Conservation (phyloP, 2,329 filamentous ascomycete species). For the Pseudogymnoascus sp. region DNA sequence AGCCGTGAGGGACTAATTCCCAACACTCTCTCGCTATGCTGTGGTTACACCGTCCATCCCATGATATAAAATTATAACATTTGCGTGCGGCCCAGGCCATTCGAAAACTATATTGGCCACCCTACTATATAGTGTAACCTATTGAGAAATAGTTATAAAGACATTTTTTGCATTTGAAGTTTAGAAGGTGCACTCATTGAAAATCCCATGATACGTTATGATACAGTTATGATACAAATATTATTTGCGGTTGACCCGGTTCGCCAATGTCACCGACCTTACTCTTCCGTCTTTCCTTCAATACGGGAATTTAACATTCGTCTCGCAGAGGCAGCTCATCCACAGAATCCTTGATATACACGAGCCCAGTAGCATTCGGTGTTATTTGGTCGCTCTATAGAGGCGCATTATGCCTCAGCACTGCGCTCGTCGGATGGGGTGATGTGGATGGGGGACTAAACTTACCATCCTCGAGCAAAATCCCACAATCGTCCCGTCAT, state of each 20-base stretch:
- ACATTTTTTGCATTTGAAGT: too few species aligned
- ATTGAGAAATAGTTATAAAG: too few species aligned
- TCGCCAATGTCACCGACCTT: not conserved
- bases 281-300: not conserved
- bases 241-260: not conserved
- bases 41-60: not conserved
- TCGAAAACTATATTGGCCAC: not conserved
- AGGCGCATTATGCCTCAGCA: not conserved
- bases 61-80: not conserved
- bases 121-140: too few species aligned
- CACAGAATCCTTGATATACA: not conserved
- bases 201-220: not conserved
- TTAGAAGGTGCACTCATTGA: too few species aligned
- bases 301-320: not conserved
- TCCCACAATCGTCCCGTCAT: not conserved
- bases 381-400: not conserved
- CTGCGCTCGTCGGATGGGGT: not conserved
- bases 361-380: not conserved
- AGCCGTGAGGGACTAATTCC: not conserved
- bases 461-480: not conserved
- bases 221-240: too few species aligned
- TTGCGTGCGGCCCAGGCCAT: not conserved
- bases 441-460: not conserved
- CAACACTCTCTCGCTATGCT: not conserved
- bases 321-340: not conserved